Base-by-base conservation (phyloP, 768 basidiomycete genomes). In the Suillus spraguei region DNA sequence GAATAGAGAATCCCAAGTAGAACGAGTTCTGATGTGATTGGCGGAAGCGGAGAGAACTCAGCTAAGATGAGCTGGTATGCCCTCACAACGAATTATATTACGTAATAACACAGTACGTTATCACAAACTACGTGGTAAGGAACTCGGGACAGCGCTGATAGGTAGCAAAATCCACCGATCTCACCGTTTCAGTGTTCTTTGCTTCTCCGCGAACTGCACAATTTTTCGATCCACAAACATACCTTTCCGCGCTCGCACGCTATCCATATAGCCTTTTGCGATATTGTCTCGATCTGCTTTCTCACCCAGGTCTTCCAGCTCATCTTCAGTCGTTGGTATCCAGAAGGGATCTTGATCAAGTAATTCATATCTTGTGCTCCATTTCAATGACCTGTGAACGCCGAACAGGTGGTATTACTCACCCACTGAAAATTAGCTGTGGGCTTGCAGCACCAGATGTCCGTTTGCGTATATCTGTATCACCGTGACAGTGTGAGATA, bases 391-490 rank as follows among this genome's bases (percentile, higher is more conserved):
- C 24, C 16, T 58, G 39, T 60, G 41, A 59, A n/a, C 42, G 35
- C 47, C 36, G 0, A 60, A 49, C 8, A 50, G 11, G 32, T 36
- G 32, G 16, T 24, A 60, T 47, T 13, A 75, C 89, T 65, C 74
- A 93, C 89, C 97, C 97, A 76, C 89, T 92, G 79, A 99, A 99
- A 66, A 99, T 93, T 24, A 99, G 82, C 71, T 99, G 97, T 0
- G 97, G 97, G 68, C 93, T 97, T 0, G 97, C 97, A 5, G 97
- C 97, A 3, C 97, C 97, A 0, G 97, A 98, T 0, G 97, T 98
- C 35, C 91, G 84, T 71, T 95, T 99, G 49, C 97, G 88, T 67
- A 99, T 98, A 70, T 99, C 97, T 97, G 71, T 44, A 22, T 53
- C 22, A 36, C 53, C 17, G 68, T 22, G 55, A 36, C 53, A 22